Evolutionary conservation across 2,329 filamentous ascomycete species (phyloP).

Genomic region (Cryphonectria parasitica): DNA sequence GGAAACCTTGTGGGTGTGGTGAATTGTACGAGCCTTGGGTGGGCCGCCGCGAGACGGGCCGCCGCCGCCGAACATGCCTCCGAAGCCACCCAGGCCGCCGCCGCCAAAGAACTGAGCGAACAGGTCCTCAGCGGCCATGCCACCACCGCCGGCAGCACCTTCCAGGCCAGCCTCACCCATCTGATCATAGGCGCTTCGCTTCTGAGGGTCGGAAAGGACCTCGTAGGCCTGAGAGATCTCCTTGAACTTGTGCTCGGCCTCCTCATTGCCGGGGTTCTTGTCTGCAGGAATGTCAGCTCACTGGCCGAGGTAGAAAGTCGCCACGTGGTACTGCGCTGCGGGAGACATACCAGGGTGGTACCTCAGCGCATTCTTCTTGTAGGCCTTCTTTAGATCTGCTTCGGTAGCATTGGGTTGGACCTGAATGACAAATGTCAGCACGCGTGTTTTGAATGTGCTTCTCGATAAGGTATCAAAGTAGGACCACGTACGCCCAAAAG

Average conservation of each 20-base stretch:
- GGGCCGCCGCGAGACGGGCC: constrained; percentile 82
- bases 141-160: constrained; percentile 76
- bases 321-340: background rate
- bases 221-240: constrained; percentile 96
- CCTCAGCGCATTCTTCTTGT: constrained; percentile 82
- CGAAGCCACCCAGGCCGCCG: constrained; percentile 71
- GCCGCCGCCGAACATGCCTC: constrained; percentile 78
- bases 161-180: constrained; percentile 97
- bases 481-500: constrained; percentile 68
- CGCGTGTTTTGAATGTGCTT: background rate
- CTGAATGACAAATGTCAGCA: constrained; percentile 48
- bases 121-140: constrained; percentile 94
- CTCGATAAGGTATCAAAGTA: background rate
- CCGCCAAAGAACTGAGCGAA: constrained; percentile 96
- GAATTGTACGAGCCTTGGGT: constrained; percentile 88
- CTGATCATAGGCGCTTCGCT: constrained; percentile 91
- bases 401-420: constrained; percentile 80
- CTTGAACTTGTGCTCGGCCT: constrained; percentile 97
- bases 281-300: constrained; percentile 56
- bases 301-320: background rate
- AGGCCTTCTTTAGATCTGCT: constrained; percentile 86
- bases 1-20: constrained; percentile 97
- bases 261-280: constrained; percentile 94
- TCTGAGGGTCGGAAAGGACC: constrained; percentile 87
- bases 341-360: constrained; percentile 75